Conservation (phyloP, 768 basidiomycete species). For the Boletus edulis region DNA sequence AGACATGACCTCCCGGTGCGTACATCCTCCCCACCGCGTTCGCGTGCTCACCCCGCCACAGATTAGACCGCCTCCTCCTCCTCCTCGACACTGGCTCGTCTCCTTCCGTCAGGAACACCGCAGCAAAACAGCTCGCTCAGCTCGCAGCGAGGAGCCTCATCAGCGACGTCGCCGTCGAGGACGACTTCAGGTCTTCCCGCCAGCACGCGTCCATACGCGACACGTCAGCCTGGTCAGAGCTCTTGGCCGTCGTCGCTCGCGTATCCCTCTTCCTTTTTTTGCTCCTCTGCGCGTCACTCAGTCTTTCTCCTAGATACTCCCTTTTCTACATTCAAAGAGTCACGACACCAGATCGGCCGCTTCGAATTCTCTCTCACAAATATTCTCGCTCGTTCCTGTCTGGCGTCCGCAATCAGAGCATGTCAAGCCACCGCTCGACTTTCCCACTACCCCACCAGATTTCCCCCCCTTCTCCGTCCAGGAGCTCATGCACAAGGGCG, state of each 20-base stretch:
- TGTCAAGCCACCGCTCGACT: slow-evolving; percentile 25
- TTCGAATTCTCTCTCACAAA: slow-evolving; percentile 82
- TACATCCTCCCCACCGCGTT: not conserved
- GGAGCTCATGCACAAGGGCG: slow-evolving; percentile 72
- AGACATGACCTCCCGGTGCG: slow-evolving; percentile 76
- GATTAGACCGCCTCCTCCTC: slow-evolving; percentile 95
- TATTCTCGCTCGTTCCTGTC: slow-evolving; percentile 78
- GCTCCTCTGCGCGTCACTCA: not conserved
- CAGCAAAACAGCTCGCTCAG: slow-evolving; percentile 93
- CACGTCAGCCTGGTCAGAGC: slow-evolving; percentile 82
- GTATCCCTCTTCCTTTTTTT: slow-evolving; percentile 39
- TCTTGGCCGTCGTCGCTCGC: slow-evolving; percentile 87
- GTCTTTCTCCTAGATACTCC: slow-evolving; percentile 64
- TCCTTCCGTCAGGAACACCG: slow-evolving; percentile 85
- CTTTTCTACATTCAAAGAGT: slow-evolving; percentile 88
- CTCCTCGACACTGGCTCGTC: slow-evolving; percentile 96
- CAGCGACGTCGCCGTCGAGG: slow-evolving; percentile 77
- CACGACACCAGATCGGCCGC: slow-evolving; percentile 90
- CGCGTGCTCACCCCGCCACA: slow-evolving; percentile 28
- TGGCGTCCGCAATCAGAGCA: slow-evolving; percentile 51
- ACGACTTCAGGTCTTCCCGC: slow-evolving; percentile 63
- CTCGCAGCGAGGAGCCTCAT: slow-evolving; percentile 84
- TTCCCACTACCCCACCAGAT: slow-evolving; percentile 41
- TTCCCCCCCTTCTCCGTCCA: slow-evolving; percentile 77
- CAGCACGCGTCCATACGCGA: slow-evolving; percentile 60